A percentile compares a stretch with the other conserved stretches of the same genome.
Conservation (phyloP, 78 protist species). For the Diacronema lutheri region DNA sequence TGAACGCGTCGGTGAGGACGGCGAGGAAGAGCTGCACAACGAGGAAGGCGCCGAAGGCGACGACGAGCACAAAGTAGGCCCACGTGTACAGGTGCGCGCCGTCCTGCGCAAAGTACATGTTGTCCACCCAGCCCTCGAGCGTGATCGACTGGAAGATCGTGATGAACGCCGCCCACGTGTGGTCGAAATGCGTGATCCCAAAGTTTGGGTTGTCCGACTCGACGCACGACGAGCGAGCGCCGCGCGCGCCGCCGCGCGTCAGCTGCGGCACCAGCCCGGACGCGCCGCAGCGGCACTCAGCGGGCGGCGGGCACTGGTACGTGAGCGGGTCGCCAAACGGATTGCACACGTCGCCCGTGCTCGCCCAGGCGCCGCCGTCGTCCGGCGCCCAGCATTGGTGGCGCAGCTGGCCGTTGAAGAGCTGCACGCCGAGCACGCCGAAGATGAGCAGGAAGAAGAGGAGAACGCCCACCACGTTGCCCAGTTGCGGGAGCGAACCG, state of each 20-base stretch:
- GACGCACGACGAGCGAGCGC: no score
- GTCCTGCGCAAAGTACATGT: slow-evolving; percentile 32
- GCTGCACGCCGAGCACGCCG: slow-evolving; percentile 34
- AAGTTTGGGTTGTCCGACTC: slow-evolving; percentile 1
- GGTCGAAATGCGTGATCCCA: slow-evolving; percentile 37
- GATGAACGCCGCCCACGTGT: slow-evolving; percentile 25
- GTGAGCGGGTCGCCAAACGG: neutral
- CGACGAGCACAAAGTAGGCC: neutral
- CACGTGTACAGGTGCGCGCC: neutral
- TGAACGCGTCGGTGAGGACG: neutral
- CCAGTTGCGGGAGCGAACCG: slow-evolving; percentile 22
- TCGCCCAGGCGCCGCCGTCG: neutral
- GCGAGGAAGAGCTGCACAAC: neutral
- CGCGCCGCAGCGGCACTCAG: neutral
- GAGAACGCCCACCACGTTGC: slow-evolving; percentile 30
- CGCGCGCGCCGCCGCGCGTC: no score
- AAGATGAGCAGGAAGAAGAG: slow-evolving; percentile 20
- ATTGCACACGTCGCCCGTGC: neutral
- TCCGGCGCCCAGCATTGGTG: neutral
- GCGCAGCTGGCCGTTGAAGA: slow-evolving; percentile 19
- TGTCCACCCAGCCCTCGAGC: slow-evolving; percentile 57
- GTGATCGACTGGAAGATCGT: slow-evolving; percentile 4
- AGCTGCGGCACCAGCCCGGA: no score
- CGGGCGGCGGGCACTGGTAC: neutral
- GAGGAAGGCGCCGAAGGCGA: neutral